Conservation (phyloP, 768 basidiomycete genomes). For the Flagelloscypha sp. region DNA sequence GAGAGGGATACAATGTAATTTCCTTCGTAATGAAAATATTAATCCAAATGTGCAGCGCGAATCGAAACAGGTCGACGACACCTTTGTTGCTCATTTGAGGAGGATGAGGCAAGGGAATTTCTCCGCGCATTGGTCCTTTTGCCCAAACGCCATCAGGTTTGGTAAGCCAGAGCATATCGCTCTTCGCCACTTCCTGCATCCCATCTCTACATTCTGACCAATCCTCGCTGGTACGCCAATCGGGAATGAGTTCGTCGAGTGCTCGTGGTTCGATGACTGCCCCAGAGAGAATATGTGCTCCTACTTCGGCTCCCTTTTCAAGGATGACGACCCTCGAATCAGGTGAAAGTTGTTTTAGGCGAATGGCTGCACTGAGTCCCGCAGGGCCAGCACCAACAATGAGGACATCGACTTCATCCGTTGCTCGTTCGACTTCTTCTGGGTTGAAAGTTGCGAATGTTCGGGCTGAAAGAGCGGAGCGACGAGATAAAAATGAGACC, state of each 20-base stretch:
- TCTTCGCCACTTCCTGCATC: constrained; percentile 73
- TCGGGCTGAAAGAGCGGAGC: too few relatives aligned
- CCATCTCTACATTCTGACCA: too few relatives aligned
- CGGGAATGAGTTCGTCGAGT: constrained; percentile 82
- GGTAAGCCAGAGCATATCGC: constrained; percentile 83
- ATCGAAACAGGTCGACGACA: background rate
- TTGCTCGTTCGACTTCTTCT: constrained; percentile 63
- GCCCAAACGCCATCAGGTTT: constrained; percentile 37
- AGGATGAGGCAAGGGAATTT: constrained; percentile 87
- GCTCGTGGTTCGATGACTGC: constrained; percentile 92
- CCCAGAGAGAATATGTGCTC: constrained; percentile 91
- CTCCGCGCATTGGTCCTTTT: too few relatives aligned
- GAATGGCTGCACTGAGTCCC: constrained; percentile 91
- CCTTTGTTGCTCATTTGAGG: constrained; percentile 90
- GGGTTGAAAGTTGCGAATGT: too few relatives aligned
- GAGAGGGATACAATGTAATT: constrained; percentile 92
- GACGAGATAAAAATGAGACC: too few relatives aligned
- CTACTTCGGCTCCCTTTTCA: constrained; percentile 91
- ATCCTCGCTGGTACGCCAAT: constrained; percentile 69
- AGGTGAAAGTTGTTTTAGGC: constrained; percentile 86
- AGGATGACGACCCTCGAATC: constrained; percentile 89
- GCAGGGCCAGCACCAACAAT: constrained; percentile 97
- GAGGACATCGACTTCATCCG: constrained; percentile 92
- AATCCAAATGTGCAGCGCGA: background rate
- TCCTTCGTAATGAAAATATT: constrained; percentile 26